Percentiles rank a stretch among this genome's conserved stretches.
phyloP scores from a whole-genome alignment of 1,284 basidiomycete species.

The Coriolopsis trogii region DNA sequence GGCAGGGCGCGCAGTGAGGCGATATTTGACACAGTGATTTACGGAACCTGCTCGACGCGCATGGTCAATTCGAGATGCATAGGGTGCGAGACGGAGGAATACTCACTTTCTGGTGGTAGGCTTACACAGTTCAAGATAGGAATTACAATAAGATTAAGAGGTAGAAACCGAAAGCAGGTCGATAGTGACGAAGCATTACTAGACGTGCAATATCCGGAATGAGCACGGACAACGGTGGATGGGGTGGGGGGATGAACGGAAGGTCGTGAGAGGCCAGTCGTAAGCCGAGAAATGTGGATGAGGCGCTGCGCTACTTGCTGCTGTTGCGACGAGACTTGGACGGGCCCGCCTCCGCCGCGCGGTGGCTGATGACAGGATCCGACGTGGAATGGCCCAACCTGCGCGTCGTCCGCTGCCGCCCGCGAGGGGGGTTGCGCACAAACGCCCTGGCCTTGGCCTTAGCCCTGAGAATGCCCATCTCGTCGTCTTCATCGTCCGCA shows the following conservation, averaged over 20 bases:
- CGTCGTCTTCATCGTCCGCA: constrained; percentile 39
- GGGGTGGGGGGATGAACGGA: constrained; percentile 4
- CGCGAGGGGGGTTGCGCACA: constrained; percentile 30
- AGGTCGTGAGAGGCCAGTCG: constrained; percentile 7
- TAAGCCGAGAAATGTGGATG: background rate
- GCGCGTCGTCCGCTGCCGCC: constrained; percentile 31
- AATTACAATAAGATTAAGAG: constrained; percentile 24
- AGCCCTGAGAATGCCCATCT: constrained; percentile 33
- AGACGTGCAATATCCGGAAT: constrained; percentile 17
- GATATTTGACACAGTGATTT: constrained; percentile 14
- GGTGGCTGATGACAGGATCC: constrained; percentile 34
- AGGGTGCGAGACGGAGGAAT: too few species aligned
- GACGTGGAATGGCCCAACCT: constrained; percentile 38
- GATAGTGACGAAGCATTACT: constrained; percentile 12
- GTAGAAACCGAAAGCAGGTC: constrained; percentile 22
- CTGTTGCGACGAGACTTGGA: constrained; percentile 21
- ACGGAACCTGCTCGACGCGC: constrained; percentile 16
- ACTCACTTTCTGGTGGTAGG: constrained; percentile 17
- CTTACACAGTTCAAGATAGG: constrained; percentile 21
- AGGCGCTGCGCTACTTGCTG: constrained; percentile 21
- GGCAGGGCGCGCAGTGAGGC: constrained; percentile 13
- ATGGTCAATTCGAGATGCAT: too few species aligned
- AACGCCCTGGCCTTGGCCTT: constrained; percentile 31
- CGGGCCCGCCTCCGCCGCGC: constrained; percentile 20
- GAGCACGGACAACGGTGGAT: constrained; percentile 10